phyloP scores from a whole-genome alignment of 2,329 filamentous ascomycete species.

The Penicillium hordei region DNA sequence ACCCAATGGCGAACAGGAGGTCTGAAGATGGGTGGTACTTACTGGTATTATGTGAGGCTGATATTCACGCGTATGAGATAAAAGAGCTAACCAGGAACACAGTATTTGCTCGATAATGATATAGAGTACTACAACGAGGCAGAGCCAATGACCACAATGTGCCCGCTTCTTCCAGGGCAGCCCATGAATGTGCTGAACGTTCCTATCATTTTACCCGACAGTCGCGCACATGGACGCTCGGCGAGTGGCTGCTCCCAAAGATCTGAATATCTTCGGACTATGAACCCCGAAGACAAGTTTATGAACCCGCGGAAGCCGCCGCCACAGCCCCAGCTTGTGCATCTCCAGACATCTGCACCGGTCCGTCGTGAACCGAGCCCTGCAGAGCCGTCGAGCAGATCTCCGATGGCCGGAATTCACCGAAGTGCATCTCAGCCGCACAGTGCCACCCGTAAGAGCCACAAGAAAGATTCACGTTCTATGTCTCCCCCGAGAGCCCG shows the following conservation, averaged over 20 bases:
- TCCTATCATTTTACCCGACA: conserved; percentile 63
- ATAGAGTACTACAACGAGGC: conserved; percentile 73
- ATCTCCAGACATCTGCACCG: conserved; percentile 48
- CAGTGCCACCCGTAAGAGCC: conserved; percentile 24
- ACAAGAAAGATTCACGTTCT: conserved; percentile 35
- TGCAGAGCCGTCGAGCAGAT: conserved; percentile 28
- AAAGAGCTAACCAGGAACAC: conserved; percentile 27
- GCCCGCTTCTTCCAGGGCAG: conserved; percentile 85
- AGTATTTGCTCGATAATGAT: conserved; percentile 82
- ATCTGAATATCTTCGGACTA: conserved; percentile 63
- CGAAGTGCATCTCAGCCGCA: conserved; percentile 38
- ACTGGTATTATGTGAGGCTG: conserved; percentile 82
- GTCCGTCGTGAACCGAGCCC: conserved; percentile 27
- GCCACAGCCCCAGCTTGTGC: conserved; percentile 48
- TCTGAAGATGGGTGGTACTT: conserved; percentile 86
- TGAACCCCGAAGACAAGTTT: conserved; percentile 76
- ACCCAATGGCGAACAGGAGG: conserved; percentile 68
- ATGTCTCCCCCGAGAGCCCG: conserved; percentile 39
- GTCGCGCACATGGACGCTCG: conserved; percentile 57
- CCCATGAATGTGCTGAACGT: conserved; percentile 80
- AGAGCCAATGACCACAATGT: conserved; percentile 72
- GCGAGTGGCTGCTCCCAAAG: conserved; percentile 63
- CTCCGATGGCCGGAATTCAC: conserved; percentile 28
- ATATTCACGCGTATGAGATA: conserved; percentile 3
- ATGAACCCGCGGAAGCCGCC: conserved; percentile 64